phyloP scores from a whole-genome alignment of 371 early-diverging fungal genomes.

The Vairimorpha ceranae region DNA sequence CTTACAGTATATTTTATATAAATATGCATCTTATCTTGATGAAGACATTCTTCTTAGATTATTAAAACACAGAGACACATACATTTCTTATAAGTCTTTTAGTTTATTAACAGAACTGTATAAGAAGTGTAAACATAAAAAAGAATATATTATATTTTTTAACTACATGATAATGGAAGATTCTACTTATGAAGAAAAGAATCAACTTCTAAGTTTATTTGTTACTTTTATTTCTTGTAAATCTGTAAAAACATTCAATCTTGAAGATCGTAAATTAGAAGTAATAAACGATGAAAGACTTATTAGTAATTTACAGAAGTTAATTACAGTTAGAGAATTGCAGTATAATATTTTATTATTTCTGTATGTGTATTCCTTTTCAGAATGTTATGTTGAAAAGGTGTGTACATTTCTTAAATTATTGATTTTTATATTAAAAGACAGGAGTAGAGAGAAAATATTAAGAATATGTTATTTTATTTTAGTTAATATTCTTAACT shows the following conservation, averaged over 20 bases:
- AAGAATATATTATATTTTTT: conserved; percentile 43
- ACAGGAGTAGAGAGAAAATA: conserved; percentile 35
- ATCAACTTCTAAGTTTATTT: conserved; percentile 48
- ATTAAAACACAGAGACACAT: conserved; percentile 30
- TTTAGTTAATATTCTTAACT: conserved; percentile 21
- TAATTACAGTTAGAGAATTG: conserved; percentile 39
- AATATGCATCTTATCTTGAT: conserved; percentile 7
- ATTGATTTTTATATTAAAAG: conserved; percentile 26
- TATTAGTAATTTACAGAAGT: conserved; percentile 29
- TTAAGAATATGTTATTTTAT: conserved; percentile 34
- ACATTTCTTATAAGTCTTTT: conserved; percentile 48
- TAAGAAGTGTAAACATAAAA: conserved; percentile 24
- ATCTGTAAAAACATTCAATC: conserved; percentile 19
- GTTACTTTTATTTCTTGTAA: conserved; percentile 34
- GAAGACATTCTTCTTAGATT: conserved; percentile 44
- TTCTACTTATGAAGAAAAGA: conserved; percentile 42
- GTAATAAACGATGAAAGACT: conserved; percentile 35
- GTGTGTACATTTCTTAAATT: background rate
- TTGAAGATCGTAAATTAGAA: conserved; percentile 34
- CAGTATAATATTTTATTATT: conserved; percentile 55
- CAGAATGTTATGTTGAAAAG: background rate
- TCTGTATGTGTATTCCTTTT: conserved; percentile 54
- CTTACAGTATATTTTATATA: conserved; percentile 2
- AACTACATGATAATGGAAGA: conserved; percentile 39
- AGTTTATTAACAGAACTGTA: conserved; percentile 48